A percentile compares a stretch with the other conserved stretches of the same genome.
Evolutionary conservation across 805 yeast species (phyloP).

Genomic region (Metschnikowia noctiluminum): DNA sequence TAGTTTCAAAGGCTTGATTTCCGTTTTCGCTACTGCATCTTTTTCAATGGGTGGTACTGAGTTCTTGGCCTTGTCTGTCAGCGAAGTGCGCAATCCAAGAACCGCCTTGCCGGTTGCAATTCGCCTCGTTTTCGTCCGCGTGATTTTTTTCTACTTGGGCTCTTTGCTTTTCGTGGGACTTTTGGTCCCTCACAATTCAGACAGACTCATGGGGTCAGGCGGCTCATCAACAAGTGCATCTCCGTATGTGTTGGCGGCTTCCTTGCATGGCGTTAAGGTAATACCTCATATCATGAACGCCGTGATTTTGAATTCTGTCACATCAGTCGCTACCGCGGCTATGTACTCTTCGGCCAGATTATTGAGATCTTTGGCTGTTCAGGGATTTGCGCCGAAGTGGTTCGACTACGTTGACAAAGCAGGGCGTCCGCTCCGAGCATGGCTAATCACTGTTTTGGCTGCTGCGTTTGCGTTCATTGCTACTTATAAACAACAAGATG

Average conservation of each 20-base stretch:
- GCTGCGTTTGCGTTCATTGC: slow-evolving; percentile 25
- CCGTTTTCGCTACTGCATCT: slow-evolving; percentile 38
- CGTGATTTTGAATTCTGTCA: slow-evolving; percentile 29
- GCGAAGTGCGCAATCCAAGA: slow-evolving; percentile 38
- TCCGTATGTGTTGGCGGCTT: slow-evolving; percentile 28
- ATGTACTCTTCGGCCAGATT: slow-evolving; percentile 26
- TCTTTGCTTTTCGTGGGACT: slow-evolving; percentile 36
- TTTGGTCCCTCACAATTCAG: slow-evolving; percentile 36
- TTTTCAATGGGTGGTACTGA: slow-evolving; percentile 42
- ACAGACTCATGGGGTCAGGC: slow-evolving; percentile 32
- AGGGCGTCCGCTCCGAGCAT: slow-evolving; percentile 26
- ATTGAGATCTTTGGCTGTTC: slow-evolving; percentile 24
- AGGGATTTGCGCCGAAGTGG: slow-evolving; percentile 26
- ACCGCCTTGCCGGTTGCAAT: slow-evolving; percentile 39
- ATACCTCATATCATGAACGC: slow-evolving; percentile 31
- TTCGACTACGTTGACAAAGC: slow-evolving; percentile 26
- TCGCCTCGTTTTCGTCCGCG: slow-evolving; percentile 37
- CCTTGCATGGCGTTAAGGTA: slow-evolving; percentile 23
- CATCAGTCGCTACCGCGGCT: slow-evolving; percentile 30
- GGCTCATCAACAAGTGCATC: slow-evolving; percentile 27
- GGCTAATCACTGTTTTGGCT: slow-evolving; percentile 19
- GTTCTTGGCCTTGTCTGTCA: slow-evolving; percentile 36
- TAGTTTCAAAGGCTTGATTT: slow-evolving; percentile 36
- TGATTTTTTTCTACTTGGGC: slow-evolving; percentile 37
- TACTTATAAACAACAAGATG: slow-evolving; percentile 28